Base-by-base conservation (phyloP, 208 protist genomes). In the Crithidia acanthocephali region DNA sequence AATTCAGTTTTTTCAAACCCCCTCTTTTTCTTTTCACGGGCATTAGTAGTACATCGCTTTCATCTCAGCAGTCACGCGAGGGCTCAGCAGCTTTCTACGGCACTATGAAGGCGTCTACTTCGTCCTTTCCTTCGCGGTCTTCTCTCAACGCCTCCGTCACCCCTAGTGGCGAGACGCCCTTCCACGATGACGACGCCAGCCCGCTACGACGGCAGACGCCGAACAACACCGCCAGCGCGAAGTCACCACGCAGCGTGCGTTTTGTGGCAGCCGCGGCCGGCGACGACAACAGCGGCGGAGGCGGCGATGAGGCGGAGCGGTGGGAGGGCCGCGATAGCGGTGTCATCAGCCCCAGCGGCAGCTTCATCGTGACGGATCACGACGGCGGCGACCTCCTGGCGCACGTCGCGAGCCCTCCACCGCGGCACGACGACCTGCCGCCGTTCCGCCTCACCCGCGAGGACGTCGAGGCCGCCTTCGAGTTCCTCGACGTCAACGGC, bases 391-490 rank as follows among this genome's bases (percentile, higher is more conserved):
- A 70, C 20, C 2, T 59, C 7, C 51, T 57, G 8, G 0, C 51
- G 0, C 32, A 44, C 30, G 33, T 59, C 35, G 13, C 51, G 23
- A 59, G 28, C 15, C 28, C 42, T 6, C 10, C 45, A 27, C 42
- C 45, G 40, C 35, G 48, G 15, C 56, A 33, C 18, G 66, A 67
- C 20, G 57, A 73, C 1, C 11, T 70, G 2, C 55, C 58, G 13
- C 77, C 72, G 8, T 92, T 92, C 45, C 40, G 62, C 20, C 84
- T 97, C 28, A 91, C 81, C 1, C 74, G 80, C 20, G 93, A 94
- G 0, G 94, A 98, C 50, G 91, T 98, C 16, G 79, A 87, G 40
- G 86, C 89, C 8, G 96, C 94, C 7, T 98, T 98, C 65, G 80
- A 90, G 37, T 98, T 98, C 63, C 97, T 98, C 70, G 94, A 97